Evolutionary conservation across 768 basidiomycete genomes (phyloP), one percentile per base, ranked within the genome.

Genomic region (Trametes coccinea): DNA sequence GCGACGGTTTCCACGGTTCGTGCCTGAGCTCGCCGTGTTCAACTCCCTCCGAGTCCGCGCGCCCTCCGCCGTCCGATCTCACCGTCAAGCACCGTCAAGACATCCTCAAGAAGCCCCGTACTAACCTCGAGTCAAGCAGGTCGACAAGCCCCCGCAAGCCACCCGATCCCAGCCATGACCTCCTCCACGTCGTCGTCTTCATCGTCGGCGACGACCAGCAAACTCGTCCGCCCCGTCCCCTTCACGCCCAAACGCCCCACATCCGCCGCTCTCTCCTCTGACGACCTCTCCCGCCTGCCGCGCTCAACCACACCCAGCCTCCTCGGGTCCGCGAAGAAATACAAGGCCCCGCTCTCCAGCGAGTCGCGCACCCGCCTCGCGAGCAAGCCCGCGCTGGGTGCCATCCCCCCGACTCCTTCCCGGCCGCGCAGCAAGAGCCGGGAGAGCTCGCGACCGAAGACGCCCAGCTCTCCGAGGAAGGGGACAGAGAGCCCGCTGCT

Each of bases 311-410:
- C 77, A 0, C 73, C 77, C 10, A 76, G 75, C 53, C 54, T 74
- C n/a, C 72, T 76, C 30, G 67, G 34, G 17, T 81, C 84, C 7
- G 73, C 81, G 67, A 89, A 86, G 78, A 87, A 87, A 70, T 89
- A 87, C 76, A 89, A 87, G 68, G 84, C 88, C 0, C 69, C 83
- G 0, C 72, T 90, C 14, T 87, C 87, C 2, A 64, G 73, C 6
- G 80, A 81, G 61, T 77, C 78, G 8, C 72, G 70, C 7, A 50
- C 67, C 0, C 66, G 69, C 6, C 46, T 62, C 31, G 61, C 41
- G 0, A 56, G 56, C 45, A 66, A 68, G 46, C 59, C 62, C 1
- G 69, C 74, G 13, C 73, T 85, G 2, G 69, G 81, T 0, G 73
- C 83, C 5, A 80, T 84, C 22, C 82, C 83, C 9, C 80, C 80